Evolutionary conservation across 805 yeast species (phyloP), one percentile per base, ranked within the genome.

Genomic region (Nakazawaea pomicola): DNA sequence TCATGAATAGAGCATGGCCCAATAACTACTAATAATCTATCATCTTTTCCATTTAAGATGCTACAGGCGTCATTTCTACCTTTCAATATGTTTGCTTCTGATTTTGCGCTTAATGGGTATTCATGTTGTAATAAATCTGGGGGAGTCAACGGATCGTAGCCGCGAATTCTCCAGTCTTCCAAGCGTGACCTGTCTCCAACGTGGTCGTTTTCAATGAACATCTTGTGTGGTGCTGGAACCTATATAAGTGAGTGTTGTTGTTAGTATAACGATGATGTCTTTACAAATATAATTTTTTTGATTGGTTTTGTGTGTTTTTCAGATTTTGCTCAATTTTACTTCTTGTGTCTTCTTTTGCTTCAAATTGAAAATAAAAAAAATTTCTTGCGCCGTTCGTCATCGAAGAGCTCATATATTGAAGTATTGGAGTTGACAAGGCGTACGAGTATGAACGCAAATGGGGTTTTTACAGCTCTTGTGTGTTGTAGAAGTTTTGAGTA

Each of bases 1-100:
- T 93, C 99, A 60, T 93, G 98, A 49, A 93, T 80, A 6, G 98
- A 91, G 64, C 99, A 93, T 40, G 99, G 99, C 1, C 99, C 99
- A 47, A 93, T 86, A 25, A 93, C 88, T 23, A 93, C 81, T 33
- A 93, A 72, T 49, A 91, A 64, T 50, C 97, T 74, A 65, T 91
- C 99, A 56, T 88, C 96, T 46, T 74, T 70, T 41, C 95, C 96
- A 44, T 80, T 70, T 39, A 91, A 64, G 49, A 91, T 79, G 35
- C 79, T 74, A 40, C 79, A 73, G 3, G 95, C 80, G 18, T 74
- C 81, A 47, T 82, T 75, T 66, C 98, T 78, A 36, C 93, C 96
- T 36, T 73, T 65, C 32, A 85, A 59, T 45, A 91, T 87, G 41
- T 70, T 81, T 42, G 75, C 66, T 50, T 76, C 75, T 40, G 83